These are phyloP conservation scores for Coix lacrymajobi DNA, from an alignment of 176 grass and related monocot genomes.

Conservation along the genomic window DNA sequence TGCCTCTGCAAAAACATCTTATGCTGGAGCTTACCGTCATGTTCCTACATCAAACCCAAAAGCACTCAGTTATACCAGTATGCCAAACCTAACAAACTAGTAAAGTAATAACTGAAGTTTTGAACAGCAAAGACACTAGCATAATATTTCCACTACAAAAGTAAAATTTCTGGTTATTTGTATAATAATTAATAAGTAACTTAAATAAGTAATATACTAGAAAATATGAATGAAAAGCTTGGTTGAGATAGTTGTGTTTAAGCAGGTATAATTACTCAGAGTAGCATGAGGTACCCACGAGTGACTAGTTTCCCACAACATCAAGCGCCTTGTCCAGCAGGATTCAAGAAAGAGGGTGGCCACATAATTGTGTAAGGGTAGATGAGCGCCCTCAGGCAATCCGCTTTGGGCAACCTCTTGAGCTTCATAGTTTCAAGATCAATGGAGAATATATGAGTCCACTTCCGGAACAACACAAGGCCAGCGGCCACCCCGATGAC, in stretches of 20 bases:
- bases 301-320: neutral
- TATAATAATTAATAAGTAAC: neutral
- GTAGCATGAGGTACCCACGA: neutral
- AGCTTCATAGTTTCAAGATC: constrained; percentile 37
- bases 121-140: neutral
- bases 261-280: neutral
- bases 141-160: neutral
- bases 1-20: neutral
- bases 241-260: neutral
- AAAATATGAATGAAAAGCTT: neutral
- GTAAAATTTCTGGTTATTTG: neutral
- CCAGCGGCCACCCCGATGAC: constrained; percentile 25
- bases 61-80: neutral
- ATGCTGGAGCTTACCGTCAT: neutral
- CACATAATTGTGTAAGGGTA: constrained; percentile 15
- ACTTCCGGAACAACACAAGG: constrained; percentile 17
- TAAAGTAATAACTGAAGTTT: neutral
- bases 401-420: neutral
- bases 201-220: neutral
- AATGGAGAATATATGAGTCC: constrained; percentile 28
- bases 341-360: constrained; percentile 27
- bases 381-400: neutral
- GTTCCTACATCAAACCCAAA: neutral
- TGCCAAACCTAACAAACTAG: neutral
- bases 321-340: neutral